Conservation (phyloP, 78 protist genomes). For the Planoprotostelium fungivorum region DNA sequence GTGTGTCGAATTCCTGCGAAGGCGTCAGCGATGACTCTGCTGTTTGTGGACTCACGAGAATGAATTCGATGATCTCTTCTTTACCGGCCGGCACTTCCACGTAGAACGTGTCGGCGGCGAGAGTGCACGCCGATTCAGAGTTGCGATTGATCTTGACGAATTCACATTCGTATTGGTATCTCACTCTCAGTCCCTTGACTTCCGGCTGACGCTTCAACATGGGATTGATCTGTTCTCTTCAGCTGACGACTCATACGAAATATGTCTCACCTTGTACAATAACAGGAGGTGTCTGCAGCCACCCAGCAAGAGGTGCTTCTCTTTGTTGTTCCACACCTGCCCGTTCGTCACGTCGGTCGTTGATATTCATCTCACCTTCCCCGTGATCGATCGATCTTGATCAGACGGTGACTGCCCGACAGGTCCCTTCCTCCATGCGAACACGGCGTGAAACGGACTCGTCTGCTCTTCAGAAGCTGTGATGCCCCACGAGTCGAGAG, state of each 20-base stretch:
- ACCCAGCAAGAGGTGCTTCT: not conserved
- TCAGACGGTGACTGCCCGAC: not conserved
- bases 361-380: slow-evolving; percentile 1
- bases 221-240: not conserved
- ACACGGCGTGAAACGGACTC: not conserved
- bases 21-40: not conserved
- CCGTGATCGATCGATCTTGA: not conserved
- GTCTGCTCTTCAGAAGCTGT: not conserved
- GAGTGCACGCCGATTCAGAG: not conserved
- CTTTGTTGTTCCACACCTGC: not conserved
- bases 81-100: not conserved
- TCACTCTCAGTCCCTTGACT: not conserved
- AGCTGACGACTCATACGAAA: not conserved
- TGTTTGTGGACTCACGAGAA: not conserved
- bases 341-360: too few species aligned
- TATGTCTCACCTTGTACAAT: not conserved
- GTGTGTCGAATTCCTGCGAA: not conserved
- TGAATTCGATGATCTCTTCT: not conserved
- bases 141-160: not conserved
- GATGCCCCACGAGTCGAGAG: not conserved
- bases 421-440: not conserved
- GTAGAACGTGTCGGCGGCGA: not conserved
- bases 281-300: not conserved
- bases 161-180: not conserved
- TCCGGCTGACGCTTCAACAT: not conserved